Percentiles rank a stretch among this genome's conserved stretches.
Conservation (phyloP, 1,284 basidiomycete species). For the Ceratobasidium papillatum region DNA sequence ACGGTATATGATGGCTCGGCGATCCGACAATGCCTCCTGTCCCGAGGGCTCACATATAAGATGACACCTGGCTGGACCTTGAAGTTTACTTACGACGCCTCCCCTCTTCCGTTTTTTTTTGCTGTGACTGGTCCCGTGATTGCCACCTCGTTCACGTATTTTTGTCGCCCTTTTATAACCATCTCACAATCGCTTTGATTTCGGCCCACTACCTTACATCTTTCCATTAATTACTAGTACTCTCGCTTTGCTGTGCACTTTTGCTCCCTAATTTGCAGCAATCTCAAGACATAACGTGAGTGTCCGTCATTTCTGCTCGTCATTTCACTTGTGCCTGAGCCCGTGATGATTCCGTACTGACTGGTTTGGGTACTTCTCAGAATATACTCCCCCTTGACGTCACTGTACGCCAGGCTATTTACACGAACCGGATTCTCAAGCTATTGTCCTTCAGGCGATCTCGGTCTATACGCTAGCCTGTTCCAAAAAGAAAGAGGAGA, state of each 20-base stretch:
- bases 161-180: conserved; percentile 23
- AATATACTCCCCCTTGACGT: conserved; percentile 17
- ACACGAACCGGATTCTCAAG: conserved; percentile 2
- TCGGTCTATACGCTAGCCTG: background rate
- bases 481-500: conserved; percentile 1
- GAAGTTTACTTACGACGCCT: conserved; percentile 3
- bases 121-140: conserved; percentile 18
- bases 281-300: conserved; percentile 4
- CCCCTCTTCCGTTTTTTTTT: background rate
- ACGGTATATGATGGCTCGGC: conserved; percentile 6
- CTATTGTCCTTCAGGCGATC: conserved; percentile 22
- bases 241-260: conserved; percentile 9
- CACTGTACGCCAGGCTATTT: background rate
- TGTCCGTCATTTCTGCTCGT: background rate
- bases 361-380: background rate
- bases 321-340: background rate
- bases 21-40: background rate
- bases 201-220: conserved; percentile 10
- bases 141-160: conserved; percentile 3
- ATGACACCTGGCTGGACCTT: background rate
- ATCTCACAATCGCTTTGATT: conserved; percentile 28
- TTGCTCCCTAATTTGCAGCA: background rate
- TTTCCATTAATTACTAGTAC: conserved; percentile 3
- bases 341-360: conserved; percentile 1
- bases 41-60: background rate